Percentiles rank a stretch among this genome's conserved stretches.
Evolutionary conservation across 73 alveolate species (phyloP).

Genomic region (Paramecium pentaurelia): DNA sequence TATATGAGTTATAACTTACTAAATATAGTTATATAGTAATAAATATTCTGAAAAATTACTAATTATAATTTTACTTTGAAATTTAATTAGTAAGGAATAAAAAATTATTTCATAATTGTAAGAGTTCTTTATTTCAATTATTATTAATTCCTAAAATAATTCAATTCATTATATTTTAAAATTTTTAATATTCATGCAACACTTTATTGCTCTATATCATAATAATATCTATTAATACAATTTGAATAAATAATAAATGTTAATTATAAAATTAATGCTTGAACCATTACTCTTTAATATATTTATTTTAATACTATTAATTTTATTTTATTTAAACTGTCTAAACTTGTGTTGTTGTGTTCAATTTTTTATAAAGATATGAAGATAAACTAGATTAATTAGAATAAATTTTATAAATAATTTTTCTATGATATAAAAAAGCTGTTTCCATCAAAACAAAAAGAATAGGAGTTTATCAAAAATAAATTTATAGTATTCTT

Average conservation of each 20-base stretch:
- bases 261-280: no score
- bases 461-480: background rate
- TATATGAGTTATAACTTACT: background rate
- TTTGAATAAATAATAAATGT: no score
- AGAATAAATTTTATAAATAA: background rate
- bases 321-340: no score
- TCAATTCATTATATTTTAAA: background rate
- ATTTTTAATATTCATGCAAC: no score
- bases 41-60: background rate
- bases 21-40: background rate
- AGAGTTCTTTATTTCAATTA: background rate
- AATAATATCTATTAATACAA: no score
- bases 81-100: background rate
- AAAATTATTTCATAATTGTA: background rate
- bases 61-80: background rate
- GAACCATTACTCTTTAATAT: no score
- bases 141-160: background rate
- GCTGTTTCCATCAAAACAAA: background rate
- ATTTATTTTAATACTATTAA: background rate
- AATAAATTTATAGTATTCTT: background rate
- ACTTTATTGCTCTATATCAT: no score
- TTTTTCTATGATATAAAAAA: background rate
- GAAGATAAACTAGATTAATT: background rate
- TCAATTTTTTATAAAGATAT: no score
- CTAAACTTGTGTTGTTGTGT: background rate